These are phyloP conservation scores for Discostella pseudostelligera DNA, from an alignment of 108 stramenopile species.

Conservation along the genomic window DNA sequence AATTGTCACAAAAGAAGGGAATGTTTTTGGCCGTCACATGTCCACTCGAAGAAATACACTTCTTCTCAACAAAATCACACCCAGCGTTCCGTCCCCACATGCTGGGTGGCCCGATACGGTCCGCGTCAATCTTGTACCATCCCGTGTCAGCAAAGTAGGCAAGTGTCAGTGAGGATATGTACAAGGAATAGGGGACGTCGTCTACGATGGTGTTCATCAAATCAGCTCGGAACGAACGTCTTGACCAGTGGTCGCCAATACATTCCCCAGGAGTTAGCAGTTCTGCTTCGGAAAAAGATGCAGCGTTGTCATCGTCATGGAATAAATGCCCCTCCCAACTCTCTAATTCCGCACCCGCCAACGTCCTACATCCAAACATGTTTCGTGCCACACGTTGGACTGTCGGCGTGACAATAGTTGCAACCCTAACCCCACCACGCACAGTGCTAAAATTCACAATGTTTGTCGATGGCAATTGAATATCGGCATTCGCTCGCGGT, in stretches of 20 bases:
- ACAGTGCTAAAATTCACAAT: conserved; percentile 64
- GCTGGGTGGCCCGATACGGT: conserved; percentile 50
- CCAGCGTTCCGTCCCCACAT: conserved; percentile 84
- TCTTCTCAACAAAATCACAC: conserved; percentile 70
- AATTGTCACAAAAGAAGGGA: conserved; percentile 77
- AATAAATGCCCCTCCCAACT: conserved; percentile 46
- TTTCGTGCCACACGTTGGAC: conserved; percentile 74
- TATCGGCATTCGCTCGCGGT: conserved; percentile 30
- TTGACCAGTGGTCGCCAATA: conserved; percentile 84
- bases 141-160: conserved; percentile 85
- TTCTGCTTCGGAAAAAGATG: background rate
- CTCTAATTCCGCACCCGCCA: conserved; percentile 78
- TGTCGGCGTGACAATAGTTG: conserved; percentile 75
- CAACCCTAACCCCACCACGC: conserved; percentile 75
- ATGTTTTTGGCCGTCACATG: conserved; percentile 57
- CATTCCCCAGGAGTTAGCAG: conserved; percentile 49
- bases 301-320: conserved; percentile 7
- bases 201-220: conserved; percentile 82
- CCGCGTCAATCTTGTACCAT: conserved; percentile 80
- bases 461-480: conserved; percentile 68
- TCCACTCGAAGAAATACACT: conserved; percentile 61
- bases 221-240: conserved; percentile 70
- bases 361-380: conserved; percentile 77
- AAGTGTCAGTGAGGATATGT: conserved; percentile 73
- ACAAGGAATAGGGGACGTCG: conserved; percentile 53